Evolutionary conservation across 768 basidiomycete genomes (phyloP).

Genomic region (Boletus vinaceobasis): DNA sequence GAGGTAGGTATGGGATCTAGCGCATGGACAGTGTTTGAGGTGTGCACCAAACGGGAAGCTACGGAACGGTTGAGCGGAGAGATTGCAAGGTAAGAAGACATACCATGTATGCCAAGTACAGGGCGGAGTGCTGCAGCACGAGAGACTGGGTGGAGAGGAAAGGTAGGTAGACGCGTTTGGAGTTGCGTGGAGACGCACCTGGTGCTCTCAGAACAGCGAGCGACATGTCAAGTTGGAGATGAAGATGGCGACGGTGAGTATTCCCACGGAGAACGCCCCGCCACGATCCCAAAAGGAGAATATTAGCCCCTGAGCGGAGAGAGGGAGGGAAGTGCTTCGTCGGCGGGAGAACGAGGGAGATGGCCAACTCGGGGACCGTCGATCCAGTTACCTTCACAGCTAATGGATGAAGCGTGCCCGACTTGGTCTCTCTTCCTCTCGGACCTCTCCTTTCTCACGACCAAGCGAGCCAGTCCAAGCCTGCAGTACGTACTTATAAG

Average conservation of each 20-base stretch:
- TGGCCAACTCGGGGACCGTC: not conserved
- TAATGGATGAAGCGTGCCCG: not conserved
- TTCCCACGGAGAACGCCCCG: conserved; percentile 11
- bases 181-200: conserved; percentile 33
- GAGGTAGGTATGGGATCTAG: conserved; percentile 40
- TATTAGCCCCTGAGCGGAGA: conserved; percentile 11
- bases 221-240: conserved; percentile 36
- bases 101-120: conserved; percentile 43
- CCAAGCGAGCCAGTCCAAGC: conserved; percentile 12
- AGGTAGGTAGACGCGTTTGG: conserved; percentile 28
- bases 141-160: not conserved
- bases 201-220: conserved; percentile 37
- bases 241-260: not conserved
- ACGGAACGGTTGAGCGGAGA: conserved; percentile 10
- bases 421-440: not conserved
- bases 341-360: not conserved
- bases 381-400: not conserved
- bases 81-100: conserved; percentile 8
- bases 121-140: conserved; percentile 47
- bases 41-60: conserved; percentile 58
- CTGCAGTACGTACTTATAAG: conserved; percentile 31
- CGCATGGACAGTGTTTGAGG: conserved; percentile 44
- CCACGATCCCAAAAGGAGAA: not conserved
- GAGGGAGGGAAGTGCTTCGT: not conserved
- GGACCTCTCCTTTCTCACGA: conserved; percentile 27